Base-by-base conservation (phyloP, 805 yeast genomes). In the Lachancea fermentati region DNA sequence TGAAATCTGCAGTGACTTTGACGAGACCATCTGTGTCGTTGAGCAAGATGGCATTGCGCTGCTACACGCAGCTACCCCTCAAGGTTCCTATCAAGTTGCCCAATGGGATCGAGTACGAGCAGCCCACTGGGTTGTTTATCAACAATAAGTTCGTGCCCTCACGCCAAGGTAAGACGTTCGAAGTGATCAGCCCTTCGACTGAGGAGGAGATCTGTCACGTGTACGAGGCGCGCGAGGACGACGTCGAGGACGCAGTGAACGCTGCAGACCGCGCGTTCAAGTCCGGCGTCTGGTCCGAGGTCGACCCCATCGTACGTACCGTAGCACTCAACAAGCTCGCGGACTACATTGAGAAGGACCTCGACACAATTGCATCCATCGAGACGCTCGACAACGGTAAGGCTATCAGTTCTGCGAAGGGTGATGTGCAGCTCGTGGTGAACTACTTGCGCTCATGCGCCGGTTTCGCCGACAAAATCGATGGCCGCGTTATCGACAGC, bases 341-440 rank as follows among this genome's bases (percentile, higher is more conserved):
- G 24, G 87, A 83, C 46, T 68, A 81, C 54, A 63, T 88, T 44
- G 96, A 87, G 57, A 68, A 75, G 51, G 69, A 88, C 57, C 70
- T 77, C 33, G 93, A 85, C 43, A 66, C 76, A 26, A 66, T 89
- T 43, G 88, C 96, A 19, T 68, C 77, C 32, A 82, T 89, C 55
- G 97, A 89, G 67, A 72, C 95, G 16, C 68, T 82, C 58, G 96
- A 89, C 64, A 85, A 87, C 58, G 97, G 97, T 65, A 89, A 88
- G 69, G 80, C 95, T 30, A 67, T 83, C 51, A 57, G 65, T 35
- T 75, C 79, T 60, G 77, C 94, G 18, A 67, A 75, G 50, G 87
- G 85, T 45, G 96, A 88, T 60, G 81, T 89, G 43, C 79, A 71
- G 30, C 73, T 83, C 47, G 76, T 81, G 37, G 73, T 81, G 33